Conservation (phyloP, 179 eudicot species). For the Gypsophila paniculata region DNA sequence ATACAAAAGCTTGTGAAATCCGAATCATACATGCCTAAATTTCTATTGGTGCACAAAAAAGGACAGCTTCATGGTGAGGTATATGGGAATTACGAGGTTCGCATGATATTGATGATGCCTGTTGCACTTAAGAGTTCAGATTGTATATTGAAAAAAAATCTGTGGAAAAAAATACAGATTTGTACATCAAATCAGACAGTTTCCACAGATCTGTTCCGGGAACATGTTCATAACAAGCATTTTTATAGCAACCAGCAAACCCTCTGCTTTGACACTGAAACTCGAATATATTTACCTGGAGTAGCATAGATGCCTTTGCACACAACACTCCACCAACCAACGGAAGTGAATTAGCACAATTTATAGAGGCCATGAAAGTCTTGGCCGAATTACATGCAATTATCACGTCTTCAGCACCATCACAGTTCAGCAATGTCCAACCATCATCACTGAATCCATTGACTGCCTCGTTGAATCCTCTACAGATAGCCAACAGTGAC, state of each 20-base stretch:
- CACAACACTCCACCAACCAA: slow-evolving; percentile 75
- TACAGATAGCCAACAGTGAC: slow-evolving; percentile 24
- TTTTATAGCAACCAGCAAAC: background rate
- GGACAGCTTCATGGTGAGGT: too few relatives aligned
- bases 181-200: background rate
- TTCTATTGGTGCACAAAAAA: too few relatives aligned
- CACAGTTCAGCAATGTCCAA: slow-evolving; percentile 73
- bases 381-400: slow-evolving; percentile 67
- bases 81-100: too few relatives aligned
- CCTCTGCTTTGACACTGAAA: background rate
- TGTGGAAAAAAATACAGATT: background rate
- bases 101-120: too few relatives aligned
- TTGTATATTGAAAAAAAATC: background rate
- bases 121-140: too few relatives aligned
- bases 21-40: too few relatives aligned
- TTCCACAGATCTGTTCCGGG: too few relatives aligned
- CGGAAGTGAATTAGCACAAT: slow-evolving; percentile 41
- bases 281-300: slow-evolving; percentile 50
- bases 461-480: slow-evolving; percentile 91
- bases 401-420: slow-evolving; percentile 79
- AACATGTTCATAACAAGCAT: background rate
- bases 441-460: slow-evolving; percentile 93
- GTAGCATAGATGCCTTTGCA: slow-evolving; percentile 97
- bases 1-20: too few relatives aligned
- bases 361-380: slow-evolving; percentile 37